Base-by-base conservation (phyloP, 139 green algal genomes). In the Picochlorum sp. region DNA sequence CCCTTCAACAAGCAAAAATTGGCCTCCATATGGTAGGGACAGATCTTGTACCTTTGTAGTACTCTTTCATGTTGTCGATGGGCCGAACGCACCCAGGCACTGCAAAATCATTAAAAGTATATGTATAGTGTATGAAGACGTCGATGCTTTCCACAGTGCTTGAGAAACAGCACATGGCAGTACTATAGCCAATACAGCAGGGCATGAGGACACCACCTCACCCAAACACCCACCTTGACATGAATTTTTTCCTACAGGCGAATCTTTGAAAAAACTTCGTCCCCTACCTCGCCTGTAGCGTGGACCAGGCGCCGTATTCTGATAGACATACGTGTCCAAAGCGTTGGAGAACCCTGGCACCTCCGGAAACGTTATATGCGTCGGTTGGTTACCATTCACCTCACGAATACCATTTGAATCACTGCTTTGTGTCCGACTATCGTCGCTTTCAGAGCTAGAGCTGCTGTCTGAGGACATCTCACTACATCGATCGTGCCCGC, bases 1-100 rank as follows among this genome's bases (percentile, higher is more conserved):
- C 26, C 69, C 69, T 55, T 80, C 69, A 13, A 79, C 64, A n/a
- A 74, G 55, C 21, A 80, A 37, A 34, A 44, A 60, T 59, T 51
- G 15, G 68, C 67, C 72, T 88, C 86, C 55, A 88, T 65, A 68
- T 88, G 83, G 57, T 83, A 79, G 23, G 88, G 75, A 72, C 86
- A 92, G 57, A 92, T 90, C 75, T 66, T 66, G 37, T 66, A 66
- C 57, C 61, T 59, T 78, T 78, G 71, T 78, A 78, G 51, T 78
- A 78, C 15, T 73, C 71, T 13, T 66, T 68, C 24, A 78, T 66
- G 34, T 73, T 78, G 59, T 78, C 59, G 38, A 78, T 32, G 6
- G 71, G 67, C 20, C 51, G 57, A 49, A 65, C 58, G 23, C 71
- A 78, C 18, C 60, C 60, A 20, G 71, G 71, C 14, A 78, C 71